Evolutionary conservation across 78 protist species (phyloP), one percentile per base, ranked within the genome.

Genomic region (Dictyostelium capitatum): DNA sequence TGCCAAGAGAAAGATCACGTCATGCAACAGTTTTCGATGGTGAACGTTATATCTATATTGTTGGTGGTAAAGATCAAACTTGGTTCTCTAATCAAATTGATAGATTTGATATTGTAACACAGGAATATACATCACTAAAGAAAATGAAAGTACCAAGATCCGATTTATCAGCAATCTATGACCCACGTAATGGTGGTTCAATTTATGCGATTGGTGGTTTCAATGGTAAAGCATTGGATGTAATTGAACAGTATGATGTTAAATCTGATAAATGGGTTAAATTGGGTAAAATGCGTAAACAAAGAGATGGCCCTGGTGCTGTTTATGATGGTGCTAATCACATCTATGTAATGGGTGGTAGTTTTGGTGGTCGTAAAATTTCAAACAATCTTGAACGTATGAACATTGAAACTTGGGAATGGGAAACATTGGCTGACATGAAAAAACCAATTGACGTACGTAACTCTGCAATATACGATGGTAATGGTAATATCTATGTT

Each of bases 221-320:
- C 93, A 77, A 87, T 46, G 84, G 93, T 28, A 87, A 87, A 25
- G 93, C 93, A 1, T 54, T 87, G 54, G 93, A 87, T 23, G 23
- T 87, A 32, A 87, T 87, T 8, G 93, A 87, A 25, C 53, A 48
- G 23, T 87, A 87, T 41, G 93, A 87, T 32, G 50, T 87, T 64
- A 56, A 64, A 9, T 47, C 14, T 0, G 84, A 87, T 50, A 32
- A 51, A 54, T 87, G 93, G 93, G 23, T 46, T 0, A 56, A 46
- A 6, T 6, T 47, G 10, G 53, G 47, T 9, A 56, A 77, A 56
- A 87, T 87, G 93, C 8, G 30, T 7, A 74, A 77, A 47, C 83
- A 59, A 32, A 57, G 93, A 15, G 93, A 87, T 48, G 93, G 93
- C 3, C 93, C 93, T 6, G 93, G 93, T n/a, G 93, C 93, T 0